Base-by-base conservation (phyloP, 2,329 filamentous ascomycete genomes). In the Aspergillus tubingensis region DNA sequence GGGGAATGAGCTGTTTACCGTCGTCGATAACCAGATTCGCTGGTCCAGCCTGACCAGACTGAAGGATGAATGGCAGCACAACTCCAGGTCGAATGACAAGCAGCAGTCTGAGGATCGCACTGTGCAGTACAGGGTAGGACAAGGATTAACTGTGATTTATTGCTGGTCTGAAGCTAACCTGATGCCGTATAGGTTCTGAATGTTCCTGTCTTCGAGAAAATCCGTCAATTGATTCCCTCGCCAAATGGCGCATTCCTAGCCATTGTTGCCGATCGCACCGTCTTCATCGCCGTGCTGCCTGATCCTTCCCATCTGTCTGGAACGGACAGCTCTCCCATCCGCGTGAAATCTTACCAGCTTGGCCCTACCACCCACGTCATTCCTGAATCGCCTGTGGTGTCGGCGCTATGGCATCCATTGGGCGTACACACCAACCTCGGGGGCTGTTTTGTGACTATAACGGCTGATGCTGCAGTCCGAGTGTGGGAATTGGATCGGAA, bases 301-400 rank as follows among this genome's bases (percentile, higher is more conserved):
- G 90, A 96, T 66, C 82, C 89, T 0, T 87, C 89, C 8, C 89
- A 93, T 69, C 86, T 97, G 32, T 87, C 86, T 15, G 85, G 86
- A 61, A 82, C 84, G 49, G 91, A 94, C 70, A 81, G 78, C 50
- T 82, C 85, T 8, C 86, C 88, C 5, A 82, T 96, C 69, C 91
- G 91, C 71, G 83, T 93, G 30, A 96, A 91, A 75, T 91, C 91
- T 56, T 96, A 91, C 78, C 94, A 94, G 19, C 83, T 98, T n/a
- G 94, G 94, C 1, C 92, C 93, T 30, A 96, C 92, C 2, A 92
- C 90, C 3, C 94, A 98, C 76, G 92, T 97, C 52, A 89, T 93
- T 53, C 91, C 94, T 50, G 89, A 92, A 66, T 86, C 92, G 7
- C 86, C 91, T 1, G 83, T 99, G 59, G 88, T 88, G 21, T 91